Conservation (phyloP, 345 rosid species). For the Syzygium jambos region DNA sequence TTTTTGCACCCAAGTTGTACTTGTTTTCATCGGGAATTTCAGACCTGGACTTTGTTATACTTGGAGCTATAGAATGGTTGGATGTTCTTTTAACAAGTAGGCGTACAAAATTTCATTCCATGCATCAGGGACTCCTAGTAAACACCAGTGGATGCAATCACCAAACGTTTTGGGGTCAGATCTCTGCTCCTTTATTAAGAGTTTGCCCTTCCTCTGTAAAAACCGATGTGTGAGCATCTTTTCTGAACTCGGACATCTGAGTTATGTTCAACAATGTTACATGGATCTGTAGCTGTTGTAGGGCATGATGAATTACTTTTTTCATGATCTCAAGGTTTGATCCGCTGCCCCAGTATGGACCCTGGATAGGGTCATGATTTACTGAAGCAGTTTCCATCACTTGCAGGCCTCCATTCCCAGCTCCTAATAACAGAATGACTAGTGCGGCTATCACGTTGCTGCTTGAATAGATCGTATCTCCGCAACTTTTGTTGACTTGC, state of each 20-base stretch:
- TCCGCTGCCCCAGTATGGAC: constrained; percentile 81
- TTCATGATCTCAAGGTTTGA: constrained; percentile 75
- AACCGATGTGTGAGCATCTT: constrained; percentile 75
- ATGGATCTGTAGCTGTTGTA: constrained; percentile 32
- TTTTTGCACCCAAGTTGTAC: background rate
- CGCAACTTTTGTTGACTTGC: background rate
- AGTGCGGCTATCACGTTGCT: too few relatives aligned
- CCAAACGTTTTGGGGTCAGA: constrained; percentile 56
- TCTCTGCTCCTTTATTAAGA: constrained; percentile 62
- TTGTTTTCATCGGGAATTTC: background rate
- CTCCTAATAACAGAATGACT: constrained; percentile 35
- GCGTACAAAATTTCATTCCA: constrained; percentile 87
- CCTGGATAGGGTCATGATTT: constrained; percentile 58
- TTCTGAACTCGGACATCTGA: constrained; percentile 71
- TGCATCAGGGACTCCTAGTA: constrained; percentile 88
- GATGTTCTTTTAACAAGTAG: constrained; percentile 45
- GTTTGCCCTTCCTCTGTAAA: constrained; percentile 82
- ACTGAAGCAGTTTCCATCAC: constrained; percentile 65
- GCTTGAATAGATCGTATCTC: background rate
- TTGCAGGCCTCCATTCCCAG: constrained; percentile 89
- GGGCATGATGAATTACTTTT: constrained; percentile 30
- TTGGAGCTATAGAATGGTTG: constrained; percentile 9
- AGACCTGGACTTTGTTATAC: background rate
- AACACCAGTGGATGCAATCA: constrained; percentile 94
- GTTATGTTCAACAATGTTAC: constrained; percentile 69